Base-by-base conservation (phyloP, 371 early-diverging fungal species). In the Rhizopus sp. region DNA sequence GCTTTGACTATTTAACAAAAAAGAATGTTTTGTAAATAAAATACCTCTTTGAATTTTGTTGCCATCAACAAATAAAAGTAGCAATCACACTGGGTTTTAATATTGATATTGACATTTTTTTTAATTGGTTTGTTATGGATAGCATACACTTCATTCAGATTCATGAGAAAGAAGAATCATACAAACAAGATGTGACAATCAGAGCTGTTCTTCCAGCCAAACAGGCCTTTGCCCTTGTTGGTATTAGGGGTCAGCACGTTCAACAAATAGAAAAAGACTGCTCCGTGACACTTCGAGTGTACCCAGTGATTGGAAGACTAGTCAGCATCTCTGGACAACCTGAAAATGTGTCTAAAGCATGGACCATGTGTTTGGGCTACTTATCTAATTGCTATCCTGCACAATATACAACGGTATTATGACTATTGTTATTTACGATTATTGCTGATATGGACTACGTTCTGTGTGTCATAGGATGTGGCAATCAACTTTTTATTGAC, bases 1-100 rank as follows among this genome's bases (percentile, higher is more conserved):
- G 93, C 44, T 97, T 95, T 73, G 97, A 97, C 60, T 88, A 88
- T 58, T 64, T 93, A 32, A 90, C 92, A 16, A 81, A 83, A 62
- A 87, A 88, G 62, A 88, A 93, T 68, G 88, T 87, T 17, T 74
- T 91, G 61, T 92, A 82, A 63, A 59, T 46, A 51, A 40, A 41
- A 13, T 35, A 17, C 41, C 41, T 41, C 15, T 41, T 41, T 39
- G 39, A 10, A 39, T 39, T 23, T 23, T 23, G 23, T 23, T 23
- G 23, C 23, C 23, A 23, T 23, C 23, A 23, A 23, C 2, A 23
- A 23, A 23, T 23, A 23, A 23, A 23, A 23, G 23, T 23, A 23
- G 23, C 23, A 23, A 23, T 23, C 23, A 2, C 2, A 23, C 23
- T 23, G 23, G 23, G 2, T 23, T 23, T 23, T 23, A 23, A 23